Evolutionary conservation across 768 basidiomycete species (phyloP).

Genomic region (Mycena sanguinolenta): DNA sequence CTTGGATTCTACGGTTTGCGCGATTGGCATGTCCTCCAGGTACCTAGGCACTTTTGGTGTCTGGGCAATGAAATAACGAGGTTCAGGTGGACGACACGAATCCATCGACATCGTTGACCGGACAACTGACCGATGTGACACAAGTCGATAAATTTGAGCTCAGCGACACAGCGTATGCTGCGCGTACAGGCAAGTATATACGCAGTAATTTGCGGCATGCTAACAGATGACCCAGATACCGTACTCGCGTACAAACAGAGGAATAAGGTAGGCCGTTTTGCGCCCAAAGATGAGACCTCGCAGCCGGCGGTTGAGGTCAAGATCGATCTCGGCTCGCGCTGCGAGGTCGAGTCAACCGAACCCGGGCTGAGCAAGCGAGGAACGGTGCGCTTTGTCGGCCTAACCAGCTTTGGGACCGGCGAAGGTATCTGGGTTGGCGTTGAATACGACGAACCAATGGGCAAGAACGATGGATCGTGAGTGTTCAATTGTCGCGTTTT

Average conservation of each 20-base stretch:
- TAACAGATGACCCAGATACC: slow-evolving; percentile 68
- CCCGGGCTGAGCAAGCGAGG: slow-evolving; percentile 84
- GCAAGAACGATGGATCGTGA: slow-evolving; percentile 96
- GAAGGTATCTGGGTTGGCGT: slow-evolving; percentile 88
- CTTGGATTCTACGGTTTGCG: slow-evolving; percentile 82
- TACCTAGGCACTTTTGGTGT: slow-evolving; percentile 48
- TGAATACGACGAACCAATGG: slow-evolving; percentile 95
- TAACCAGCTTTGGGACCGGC: slow-evolving; percentile 78
- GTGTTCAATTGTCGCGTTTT: slow-evolving; percentile 48
- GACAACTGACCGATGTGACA: slow-evolving; percentile 87
- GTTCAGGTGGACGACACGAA: slow-evolving; percentile 80
- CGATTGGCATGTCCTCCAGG: slow-evolving; percentile 87
- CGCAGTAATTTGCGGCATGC: not conserved
- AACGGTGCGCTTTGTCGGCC: slow-evolving; percentile 87
- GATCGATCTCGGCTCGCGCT: slow-evolving; percentile 80
- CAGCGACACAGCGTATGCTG: slow-evolving; percentile 83
- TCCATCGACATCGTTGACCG: slow-evolving; percentile 81
- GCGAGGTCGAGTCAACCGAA: slow-evolving; percentile 83
- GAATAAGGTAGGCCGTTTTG: slow-evolving; percentile 91
- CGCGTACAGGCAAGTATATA: slow-evolving; percentile 72
- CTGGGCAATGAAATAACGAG: slow-evolving; percentile 15
- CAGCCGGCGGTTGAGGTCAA: slow-evolving; percentile 50
- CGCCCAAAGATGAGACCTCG: slow-evolving; percentile 58
- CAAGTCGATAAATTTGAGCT: slow-evolving; percentile 96
- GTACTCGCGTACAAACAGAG: slow-evolving; percentile 91